Percentiles rank a stretch among this genome's conserved stretches.
Evolutionary conservation across 805 yeast genomes (phyloP).

Genomic region (Debaryomyces prosopidis): DNA sequence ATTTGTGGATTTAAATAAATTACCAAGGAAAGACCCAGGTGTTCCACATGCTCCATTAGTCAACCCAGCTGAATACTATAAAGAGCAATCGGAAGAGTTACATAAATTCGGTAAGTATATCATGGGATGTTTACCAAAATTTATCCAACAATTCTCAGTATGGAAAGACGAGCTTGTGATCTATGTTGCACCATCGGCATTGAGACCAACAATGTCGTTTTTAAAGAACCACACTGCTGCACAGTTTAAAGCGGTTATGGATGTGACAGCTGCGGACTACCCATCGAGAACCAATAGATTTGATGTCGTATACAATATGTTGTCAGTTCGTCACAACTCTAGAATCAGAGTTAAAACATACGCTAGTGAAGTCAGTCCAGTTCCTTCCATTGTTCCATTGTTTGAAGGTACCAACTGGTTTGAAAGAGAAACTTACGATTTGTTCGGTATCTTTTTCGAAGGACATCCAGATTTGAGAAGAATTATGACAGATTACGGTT

Average conservation of each 20-base stretch:
- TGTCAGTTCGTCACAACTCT: conserved; percentile 81
- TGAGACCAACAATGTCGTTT: conserved; percentile 69
- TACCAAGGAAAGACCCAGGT: conserved; percentile 38
- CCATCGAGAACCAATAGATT: conserved; percentile 83
- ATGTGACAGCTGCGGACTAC: conserved; percentile 84
- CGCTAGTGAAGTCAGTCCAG: conserved; percentile 79
- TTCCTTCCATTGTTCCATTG: conserved; percentile 73
- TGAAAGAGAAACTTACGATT: conserved; percentile 86
- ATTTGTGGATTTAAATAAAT: conserved; percentile 32
- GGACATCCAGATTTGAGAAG: conserved; percentile 89
- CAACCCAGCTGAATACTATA: conserved; percentile 77
- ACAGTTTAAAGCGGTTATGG: conserved; percentile 77
- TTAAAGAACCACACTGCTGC: conserved; percentile 77
- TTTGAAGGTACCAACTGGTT: conserved; percentile 87
- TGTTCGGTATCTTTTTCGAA: conserved; percentile 85
- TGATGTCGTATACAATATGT: conserved; percentile 81
- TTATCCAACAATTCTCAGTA: conserved; percentile 77
- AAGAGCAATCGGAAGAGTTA: conserved; percentile 64
- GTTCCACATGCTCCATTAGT: conserved; percentile 50
- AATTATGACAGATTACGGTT: conserved; percentile 89
- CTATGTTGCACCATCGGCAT: conserved; percentile 72
- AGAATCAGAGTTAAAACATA: conserved; percentile 87
- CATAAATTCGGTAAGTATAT: conserved; percentile 81
- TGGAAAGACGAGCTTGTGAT: conserved; percentile 88
- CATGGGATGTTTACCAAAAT: conserved; percentile 78